Evolutionary conservation across 1,284 basidiomycete genomes (phyloP), one percentile per base, ranked within the genome.

Genomic region (Violaceomyces palustris): DNA sequence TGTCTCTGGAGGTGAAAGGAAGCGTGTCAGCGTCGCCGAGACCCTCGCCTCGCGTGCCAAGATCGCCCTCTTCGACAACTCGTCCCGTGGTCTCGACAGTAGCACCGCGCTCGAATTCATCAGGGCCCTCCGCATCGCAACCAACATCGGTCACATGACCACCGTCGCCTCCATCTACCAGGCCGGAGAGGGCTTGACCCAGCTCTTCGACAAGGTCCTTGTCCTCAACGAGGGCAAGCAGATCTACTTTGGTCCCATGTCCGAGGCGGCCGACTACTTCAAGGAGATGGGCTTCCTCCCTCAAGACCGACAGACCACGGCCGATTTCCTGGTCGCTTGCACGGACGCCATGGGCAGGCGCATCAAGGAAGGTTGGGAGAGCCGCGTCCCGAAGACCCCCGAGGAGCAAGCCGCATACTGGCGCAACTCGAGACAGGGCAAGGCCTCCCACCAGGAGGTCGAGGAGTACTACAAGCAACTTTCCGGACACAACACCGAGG

Each of bases 1-100:
- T 45, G 58, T 67, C 12, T 64, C 58, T 9, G 81, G 81, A 49
- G 81, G 81, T 37, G 74, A 75, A 42, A 45, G 57, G 18, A 69
- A 67, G 50, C 53, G 67, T 27, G 67, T 67, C 24, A 53, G 44
- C 33, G 58, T 67, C 17, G 65, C 54, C 25, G 67, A 69, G 35
- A 46, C 49, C 2, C 73, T 88, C 34, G 61, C 61, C 4, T 15
- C 55, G 6, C 50, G 63, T 14, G 76, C 62, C 15, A 54, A 46
- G 21, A 53, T 67, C 33, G 36, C 47, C 27, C 44, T 59, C 15
- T 61, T 52, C 53, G 67, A 69, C 50, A 68, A 67, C 41, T 61
- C 60, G n/a, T 54, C 55, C 22, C 58, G 67, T 19, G 67, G 67
- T 35, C 57, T 69, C 27, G 67, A 69, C 40, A 41, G 57, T 2